Evolutionary conservation across 345 rosid species (phyloP), one percentile per base, ranked within the genome.

Genomic region (Rhodomyrtus tomentosa): DNA sequence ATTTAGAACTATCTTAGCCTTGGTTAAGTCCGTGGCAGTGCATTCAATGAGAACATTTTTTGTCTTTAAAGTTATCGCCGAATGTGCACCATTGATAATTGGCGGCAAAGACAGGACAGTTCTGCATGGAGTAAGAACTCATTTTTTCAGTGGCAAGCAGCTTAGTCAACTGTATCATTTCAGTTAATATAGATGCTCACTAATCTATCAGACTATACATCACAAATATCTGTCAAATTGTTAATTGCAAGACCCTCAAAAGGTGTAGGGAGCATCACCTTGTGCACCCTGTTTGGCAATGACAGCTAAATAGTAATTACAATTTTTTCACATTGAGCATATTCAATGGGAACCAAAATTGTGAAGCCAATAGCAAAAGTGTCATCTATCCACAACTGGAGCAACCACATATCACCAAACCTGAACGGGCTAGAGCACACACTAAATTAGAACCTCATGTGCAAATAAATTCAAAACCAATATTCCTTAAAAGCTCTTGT

Each of bases 1-100:
- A 90, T 94, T 97, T 88, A 97, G 86, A 83, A 97, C 98, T 89
- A 91, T 92, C 87, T 92, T 95, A 85, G 99, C 99, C 95, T 95
- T 96, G 7, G 98, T 95, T 88, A 95, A 88, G 88, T 97, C 99
- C 22, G 94, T 96, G 81, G 98, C 99, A 29, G 99, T 96, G 88
- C 99, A 97, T 86, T 97, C 99, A 86, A 95, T 93, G 87, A 97
- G 91, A 86, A 97, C 95, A 89, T 96, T 97, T 90, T 93, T 95
- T 40, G 99, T 97, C 93, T 95, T 91, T 80, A 96, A 89, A 84
- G 93, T 92, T 82, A 97, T 96, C 83, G 99, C 99, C 48, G 98
- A 97, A 89, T 96, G 98, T 81, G 98, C 98, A 86, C 99, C 91
- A 90, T 97, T 96, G 83, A 97, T 97, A 86, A 97, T 93, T 84